phyloP scores from a whole-genome alignment of 805 yeast genomes.

The Clavispora carvajalis region DNA sequence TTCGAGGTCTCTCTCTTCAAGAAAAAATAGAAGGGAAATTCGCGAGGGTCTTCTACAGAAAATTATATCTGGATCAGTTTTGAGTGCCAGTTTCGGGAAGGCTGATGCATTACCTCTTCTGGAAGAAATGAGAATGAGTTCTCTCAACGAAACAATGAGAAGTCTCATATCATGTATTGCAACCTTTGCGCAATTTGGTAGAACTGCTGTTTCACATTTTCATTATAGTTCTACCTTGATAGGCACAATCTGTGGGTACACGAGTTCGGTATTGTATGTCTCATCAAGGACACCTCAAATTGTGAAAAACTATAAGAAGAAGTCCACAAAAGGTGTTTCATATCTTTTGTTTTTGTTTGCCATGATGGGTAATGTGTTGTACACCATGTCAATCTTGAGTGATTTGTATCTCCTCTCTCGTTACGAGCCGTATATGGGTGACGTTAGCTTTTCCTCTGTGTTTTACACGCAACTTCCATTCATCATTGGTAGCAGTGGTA shows the following conservation, averaged over 20 bases:
- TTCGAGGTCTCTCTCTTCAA: slow-evolving; percentile 7
- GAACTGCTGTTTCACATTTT: background rate
- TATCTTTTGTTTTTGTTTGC: slow-evolving; percentile 31
- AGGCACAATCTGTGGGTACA: slow-evolving; percentile 31
- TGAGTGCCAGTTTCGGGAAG: slow-evolving; percentile 11
- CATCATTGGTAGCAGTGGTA: slow-evolving; percentile 19
- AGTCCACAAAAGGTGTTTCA: slow-evolving; percentile 33
- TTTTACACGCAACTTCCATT: slow-evolving; percentile 17
- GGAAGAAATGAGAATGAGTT: background rate
- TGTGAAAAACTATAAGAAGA: slow-evolving; percentile 21
- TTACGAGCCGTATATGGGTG: slow-evolving; percentile 11
- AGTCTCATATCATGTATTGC: background rate
- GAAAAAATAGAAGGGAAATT: slow-evolving; percentile 2
- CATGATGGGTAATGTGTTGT: slow-evolving; percentile 31
- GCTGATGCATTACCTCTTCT: slow-evolving; percentile 6
- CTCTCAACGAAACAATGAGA: background rate
- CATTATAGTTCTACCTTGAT: slow-evolving; percentile 9
- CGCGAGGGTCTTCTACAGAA: slow-evolving; percentile 8
- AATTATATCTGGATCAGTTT: slow-evolving; percentile 11
- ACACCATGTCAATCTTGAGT: slow-evolving; percentile 27
- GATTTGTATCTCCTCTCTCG: slow-evolving; percentile 24
- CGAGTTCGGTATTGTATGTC: slow-evolving; percentile 26
- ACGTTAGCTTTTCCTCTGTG: slow-evolving; percentile 10
- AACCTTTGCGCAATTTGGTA: background rate
- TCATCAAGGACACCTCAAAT: slow-evolving; percentile 35